A percentile compares a stretch with the other conserved stretches of the same genome.
Evolutionary conservation across 2,329 filamentous ascomycete species (phyloP).

Genomic region (Arthrobotrys sinensis): DNA sequence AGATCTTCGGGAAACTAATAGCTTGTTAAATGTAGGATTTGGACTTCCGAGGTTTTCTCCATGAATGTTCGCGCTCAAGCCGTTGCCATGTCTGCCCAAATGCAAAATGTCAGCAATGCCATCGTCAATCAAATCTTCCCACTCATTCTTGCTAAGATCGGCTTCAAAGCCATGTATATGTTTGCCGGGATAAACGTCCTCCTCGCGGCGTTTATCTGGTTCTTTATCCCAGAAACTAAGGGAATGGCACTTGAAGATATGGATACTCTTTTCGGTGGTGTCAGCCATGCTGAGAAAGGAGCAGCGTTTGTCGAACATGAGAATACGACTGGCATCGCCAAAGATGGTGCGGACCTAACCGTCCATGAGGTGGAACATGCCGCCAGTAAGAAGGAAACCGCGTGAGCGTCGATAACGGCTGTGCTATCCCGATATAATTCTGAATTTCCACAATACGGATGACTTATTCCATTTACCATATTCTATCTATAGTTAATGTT

Average conservation of each 20-base stretch:
- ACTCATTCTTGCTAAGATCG: constrained; percentile 44
- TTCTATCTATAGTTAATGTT: too few relatives aligned
- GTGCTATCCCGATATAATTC: too few relatives aligned
- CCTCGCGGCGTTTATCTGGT: constrained; percentile 53
- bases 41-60: constrained; percentile 78
- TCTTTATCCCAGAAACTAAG: constrained; percentile 59
- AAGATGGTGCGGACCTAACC: constrained; percentile 19
- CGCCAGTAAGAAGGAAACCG: constrained; percentile 21
- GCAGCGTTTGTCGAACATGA: constrained; percentile 68
- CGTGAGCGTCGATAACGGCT: not conserved
- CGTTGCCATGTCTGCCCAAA: constrained; percentile 76
- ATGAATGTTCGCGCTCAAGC: constrained; percentile 81
- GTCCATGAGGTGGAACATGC: constrained; percentile 19
- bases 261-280: constrained; percentile 73
- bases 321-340: not conserved
- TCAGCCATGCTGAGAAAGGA: constrained; percentile 73
- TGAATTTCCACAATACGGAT: not conserved
- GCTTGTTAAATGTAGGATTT: constrained; percentile 71
- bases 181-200: constrained; percentile 58
- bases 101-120: constrained; percentile 53
- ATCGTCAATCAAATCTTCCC: constrained; percentile 50
- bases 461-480: too few relatives aligned
- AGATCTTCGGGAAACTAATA: not conserved
- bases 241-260: constrained; percentile 72
- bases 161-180: constrained; percentile 61